These are phyloP conservation scores for Pleurotus sapidus DNA, from an alignment of 768 basidiomycete genomes.

Conservation along the genomic window DNA sequence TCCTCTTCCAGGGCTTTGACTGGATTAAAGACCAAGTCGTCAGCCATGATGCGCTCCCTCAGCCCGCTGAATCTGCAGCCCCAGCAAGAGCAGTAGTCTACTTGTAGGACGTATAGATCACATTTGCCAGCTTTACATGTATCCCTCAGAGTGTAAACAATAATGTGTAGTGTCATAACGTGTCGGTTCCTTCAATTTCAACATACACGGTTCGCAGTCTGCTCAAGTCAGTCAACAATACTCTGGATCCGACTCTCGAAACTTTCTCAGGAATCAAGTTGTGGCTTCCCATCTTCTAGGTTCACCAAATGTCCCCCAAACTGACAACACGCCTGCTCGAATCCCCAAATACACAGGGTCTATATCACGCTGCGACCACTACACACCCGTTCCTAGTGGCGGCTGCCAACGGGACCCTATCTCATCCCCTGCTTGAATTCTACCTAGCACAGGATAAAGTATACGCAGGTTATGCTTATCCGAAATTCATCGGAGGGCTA, in stretches of 20 bases:
- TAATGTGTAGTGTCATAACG: too few species aligned
- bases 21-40: neutral
- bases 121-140: too few species aligned
- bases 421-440: slow-evolving; percentile 43
- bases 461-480: slow-evolving; percentile 74
- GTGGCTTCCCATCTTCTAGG: neutral
- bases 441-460: slow-evolving; percentile 75
- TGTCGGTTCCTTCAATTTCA: too few species aligned
- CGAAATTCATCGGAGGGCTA: slow-evolving; percentile 65
- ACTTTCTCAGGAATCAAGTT: too few species aligned
- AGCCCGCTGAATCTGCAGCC: neutral
- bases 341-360: slow-evolving; percentile 19
- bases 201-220: too few species aligned
- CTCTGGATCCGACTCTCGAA: too few species aligned
- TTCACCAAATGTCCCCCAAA: neutral
- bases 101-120: too few species aligned
- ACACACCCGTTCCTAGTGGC: slow-evolving; percentile 55
- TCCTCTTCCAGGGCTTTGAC: neutral
- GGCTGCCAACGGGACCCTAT: slow-evolving; percentile 52
- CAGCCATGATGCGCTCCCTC: neutral
- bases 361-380: slow-evolving; percentile 46
- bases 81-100: neutral
- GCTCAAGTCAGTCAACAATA: too few species aligned
- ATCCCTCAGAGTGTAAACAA: too few species aligned
- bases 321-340: neutral